Base-by-base conservation (phyloP, 805 yeast species). In the Debaryomyces maramus region DNA sequence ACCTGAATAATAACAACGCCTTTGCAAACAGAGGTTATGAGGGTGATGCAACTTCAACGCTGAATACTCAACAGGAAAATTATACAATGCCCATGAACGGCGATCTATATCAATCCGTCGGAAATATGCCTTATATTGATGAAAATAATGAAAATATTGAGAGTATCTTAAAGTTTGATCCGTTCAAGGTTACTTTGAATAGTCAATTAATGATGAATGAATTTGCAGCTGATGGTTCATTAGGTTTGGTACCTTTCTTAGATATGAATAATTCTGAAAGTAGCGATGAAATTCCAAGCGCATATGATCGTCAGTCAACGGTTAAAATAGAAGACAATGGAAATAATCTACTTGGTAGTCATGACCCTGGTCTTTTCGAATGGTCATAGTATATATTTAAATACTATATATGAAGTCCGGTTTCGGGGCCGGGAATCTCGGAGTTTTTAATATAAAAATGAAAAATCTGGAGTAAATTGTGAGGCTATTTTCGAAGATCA, bases 221-320 rank as follows among this genome's bases (percentile, higher is more conserved):
- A 42, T 84, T 82, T 58, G 85, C 84, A n/a, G 88, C 88, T 3
- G 93, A 85, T 62, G 91, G 88, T 1, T 85, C 91, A 0, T 62
- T 85, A 29, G 91, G 91, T 1, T 63, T 85, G 39, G 88, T 86
- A 2, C 85, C 85, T 7, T 73, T 84, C 51, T 60, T 85, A 41
- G 84, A 78, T 39, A 32, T 72, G 53, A 72, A 65, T 36, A 38
- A 39, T 18, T 7, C 17, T 10, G 24, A 23, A 3, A 30, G 35
- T 24, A 16, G 29, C 4, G 41, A 44, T 20, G 43, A 22, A 3
- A 13, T 18, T 22, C 8, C 19, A 10, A 20, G 6, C 5, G 13
- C 15, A 7, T 14, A 20, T 33, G 24, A 33, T 33, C 18, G 3
- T n/a, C 11, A 16, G 13, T 33, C 28, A 24, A 13, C 11, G 28